phyloP scores from a whole-genome alignment of 495 filamentous ascomycete species.

The Parmelia sp. region DNA sequence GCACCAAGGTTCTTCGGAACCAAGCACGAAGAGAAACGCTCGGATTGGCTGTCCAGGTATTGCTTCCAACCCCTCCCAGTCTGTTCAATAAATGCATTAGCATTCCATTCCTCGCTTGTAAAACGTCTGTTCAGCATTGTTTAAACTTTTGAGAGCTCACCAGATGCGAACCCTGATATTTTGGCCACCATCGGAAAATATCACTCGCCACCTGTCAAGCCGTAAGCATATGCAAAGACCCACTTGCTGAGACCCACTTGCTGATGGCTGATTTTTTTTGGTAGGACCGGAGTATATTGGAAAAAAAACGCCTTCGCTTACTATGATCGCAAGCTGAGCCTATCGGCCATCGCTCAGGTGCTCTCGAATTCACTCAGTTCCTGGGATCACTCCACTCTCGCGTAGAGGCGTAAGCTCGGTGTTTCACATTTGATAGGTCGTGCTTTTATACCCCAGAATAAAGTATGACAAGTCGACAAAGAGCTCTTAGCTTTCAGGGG shows the following conservation, averaged over 20 bases:
- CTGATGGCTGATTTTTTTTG: background rate
- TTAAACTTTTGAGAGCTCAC: background rate
- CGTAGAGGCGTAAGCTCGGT: background rate
- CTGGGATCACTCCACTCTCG: background rate
- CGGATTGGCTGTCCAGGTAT: background rate
- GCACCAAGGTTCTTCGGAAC: background rate
- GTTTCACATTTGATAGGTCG: background rate
- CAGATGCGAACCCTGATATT: background rate
- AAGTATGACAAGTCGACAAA: background rate
- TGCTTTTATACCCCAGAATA: background rate
- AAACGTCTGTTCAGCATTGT: background rate
- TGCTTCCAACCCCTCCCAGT: background rate
- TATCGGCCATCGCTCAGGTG: background rate
- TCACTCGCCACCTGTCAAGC: background rate
- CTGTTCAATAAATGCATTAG: background rate
- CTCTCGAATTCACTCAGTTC: background rate
- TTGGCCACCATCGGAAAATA: background rate
- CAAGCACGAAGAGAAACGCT: background rate
- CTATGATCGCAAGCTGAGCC: background rate
- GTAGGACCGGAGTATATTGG: background rate
- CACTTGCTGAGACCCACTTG: background rate
- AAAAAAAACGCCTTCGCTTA: background rate
- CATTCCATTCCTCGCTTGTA: background rate
- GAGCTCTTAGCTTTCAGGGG: background rate
- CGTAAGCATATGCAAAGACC: background rate